A percentile compares a stretch with the other conserved stretches of the same genome.
Evolutionary conservation across 495 filamentous ascomycete genomes (phyloP).

Genomic region (Xylaria cubensis): DNA sequence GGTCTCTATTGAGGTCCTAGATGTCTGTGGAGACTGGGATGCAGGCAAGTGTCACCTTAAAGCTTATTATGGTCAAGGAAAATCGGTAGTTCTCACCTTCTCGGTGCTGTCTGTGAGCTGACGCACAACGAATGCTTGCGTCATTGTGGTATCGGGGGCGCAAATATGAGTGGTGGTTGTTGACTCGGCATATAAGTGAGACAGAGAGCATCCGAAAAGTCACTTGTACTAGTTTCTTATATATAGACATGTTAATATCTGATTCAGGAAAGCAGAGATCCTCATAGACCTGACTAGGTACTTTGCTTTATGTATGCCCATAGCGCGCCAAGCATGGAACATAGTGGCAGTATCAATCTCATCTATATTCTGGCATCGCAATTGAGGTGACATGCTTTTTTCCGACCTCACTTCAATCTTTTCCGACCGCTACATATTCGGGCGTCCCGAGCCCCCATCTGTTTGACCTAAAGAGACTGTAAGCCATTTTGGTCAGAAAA

Average conservation of each 20-base stretch:
- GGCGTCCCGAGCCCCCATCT: background rate
- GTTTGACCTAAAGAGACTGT: background rate
- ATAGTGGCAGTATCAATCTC: background rate
- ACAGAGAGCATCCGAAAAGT: background rate
- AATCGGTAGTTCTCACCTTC: background rate
- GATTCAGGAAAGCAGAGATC: background rate
- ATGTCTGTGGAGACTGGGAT: background rate
- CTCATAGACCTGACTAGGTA: background rate
- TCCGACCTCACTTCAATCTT: background rate
- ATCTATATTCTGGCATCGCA: background rate
- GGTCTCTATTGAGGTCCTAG: background rate
- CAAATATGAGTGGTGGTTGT: background rate
- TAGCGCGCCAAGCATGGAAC: background rate
- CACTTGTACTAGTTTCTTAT: background rate
- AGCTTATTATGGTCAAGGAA: background rate
- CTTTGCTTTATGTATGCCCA: background rate
- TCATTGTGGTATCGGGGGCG: background rate
- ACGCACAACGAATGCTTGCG: background rate
- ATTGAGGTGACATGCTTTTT: background rate
- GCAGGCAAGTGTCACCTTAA: background rate
- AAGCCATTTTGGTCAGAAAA: background rate
- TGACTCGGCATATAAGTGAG: background rate
- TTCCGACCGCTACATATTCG: background rate
- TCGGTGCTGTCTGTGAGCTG: background rate
- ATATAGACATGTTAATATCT: background rate